Base-by-base conservation (phyloP, 1,139 yeast species). In the Saccharomyces hybrid region DNA sequence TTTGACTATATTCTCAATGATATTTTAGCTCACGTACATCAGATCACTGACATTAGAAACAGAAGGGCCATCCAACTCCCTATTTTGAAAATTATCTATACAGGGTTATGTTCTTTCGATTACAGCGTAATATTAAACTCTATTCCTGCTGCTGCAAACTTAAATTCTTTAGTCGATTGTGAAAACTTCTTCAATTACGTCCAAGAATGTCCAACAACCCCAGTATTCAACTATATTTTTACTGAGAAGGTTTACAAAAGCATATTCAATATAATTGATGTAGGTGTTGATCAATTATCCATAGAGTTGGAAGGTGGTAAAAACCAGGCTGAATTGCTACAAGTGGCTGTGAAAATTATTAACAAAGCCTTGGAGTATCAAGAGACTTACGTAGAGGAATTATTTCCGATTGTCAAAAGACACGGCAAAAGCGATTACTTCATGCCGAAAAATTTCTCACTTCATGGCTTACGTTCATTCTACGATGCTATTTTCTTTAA, bases 401-500 rank as follows among this genome's bases (percentile, higher is more conserved):
- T 78, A 5, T 56, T 75, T 7, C 79, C 81, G 2, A 67, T 76
- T 9, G 61, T 77, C 47, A 72, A 72, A 50, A 72, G 68, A 46
- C 70, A 70, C 47, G 66, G 65, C 28, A 60, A 60, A 28, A 62
- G 32, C 13, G 58, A 59, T 2, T 64, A 75, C 46, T 79, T 78
- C 59, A 69, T 75, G 48, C 84, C 88, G 1, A 72, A 76, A 23
- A 73, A 72, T 49, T 69, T 84, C 52, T 86, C 87, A 3, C 75
- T 84, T 0, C 83, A 81, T 61, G 91, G 93, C 0, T 68, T 82
- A 6, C 70, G 77, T 23, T 80, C 85, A 5, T 86, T 86, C 62
- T 84, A 77, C 62, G 95, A 89, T 62, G 83, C 90, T 0, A 71
- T 90, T 9, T 72, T 88, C 27, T 83, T 84, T 70, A 80, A 87